A percentile compares a stretch with the other conserved stretches of the same genome.
Conservation (phyloP, 1,284 basidiomycete genomes). For the Cutaneotrichosporon daszewskae region DNA sequence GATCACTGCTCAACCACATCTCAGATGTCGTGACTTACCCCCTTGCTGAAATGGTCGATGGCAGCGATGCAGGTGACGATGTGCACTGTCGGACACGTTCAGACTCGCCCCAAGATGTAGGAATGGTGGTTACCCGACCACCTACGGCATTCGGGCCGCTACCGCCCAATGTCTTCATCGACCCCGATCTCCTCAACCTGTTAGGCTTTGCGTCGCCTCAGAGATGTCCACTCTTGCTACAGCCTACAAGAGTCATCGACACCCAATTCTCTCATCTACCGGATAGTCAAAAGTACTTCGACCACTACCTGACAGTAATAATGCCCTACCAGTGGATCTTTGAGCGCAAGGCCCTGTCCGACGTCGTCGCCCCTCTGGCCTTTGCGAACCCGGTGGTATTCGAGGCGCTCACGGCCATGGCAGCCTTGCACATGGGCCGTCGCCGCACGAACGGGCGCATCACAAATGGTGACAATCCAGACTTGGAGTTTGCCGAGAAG, state of each 20-base stretch:
- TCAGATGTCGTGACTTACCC: no score
- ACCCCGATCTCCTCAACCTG: conserved; percentile 6
- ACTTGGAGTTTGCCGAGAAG: conserved; percentile 9
- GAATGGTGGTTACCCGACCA: no score
- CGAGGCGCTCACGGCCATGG: conserved; percentile 18
- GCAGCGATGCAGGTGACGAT: no score
- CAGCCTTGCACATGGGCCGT: conserved; percentile 25
- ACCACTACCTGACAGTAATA: conserved; percentile 30
- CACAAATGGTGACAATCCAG: background rate
- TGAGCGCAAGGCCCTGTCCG: conserved; percentile 14
- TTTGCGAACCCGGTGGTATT: conserved; percentile 19
- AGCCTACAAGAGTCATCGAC: background rate
- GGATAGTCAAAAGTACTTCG: conserved; percentile 17
- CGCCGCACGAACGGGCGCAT: conserved; percentile 3
- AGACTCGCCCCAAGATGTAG: no score
- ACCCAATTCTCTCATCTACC: background rate
- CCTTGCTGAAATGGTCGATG: no score
- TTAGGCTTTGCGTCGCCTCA: background rate
- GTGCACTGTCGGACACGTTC: no score
- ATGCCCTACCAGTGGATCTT: conserved; percentile 28
- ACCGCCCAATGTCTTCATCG: no score
- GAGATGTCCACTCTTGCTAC: background rate
- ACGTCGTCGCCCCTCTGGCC: conserved; percentile 23
- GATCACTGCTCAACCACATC: no score
- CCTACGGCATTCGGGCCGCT: no score